A percentile compares a stretch with the other conserved stretches of the same genome.
Evolutionary conservation across 1,284 basidiomycete species (phyloP).

Genomic region (Cutaneotrichosporon cutaneum): DNA sequence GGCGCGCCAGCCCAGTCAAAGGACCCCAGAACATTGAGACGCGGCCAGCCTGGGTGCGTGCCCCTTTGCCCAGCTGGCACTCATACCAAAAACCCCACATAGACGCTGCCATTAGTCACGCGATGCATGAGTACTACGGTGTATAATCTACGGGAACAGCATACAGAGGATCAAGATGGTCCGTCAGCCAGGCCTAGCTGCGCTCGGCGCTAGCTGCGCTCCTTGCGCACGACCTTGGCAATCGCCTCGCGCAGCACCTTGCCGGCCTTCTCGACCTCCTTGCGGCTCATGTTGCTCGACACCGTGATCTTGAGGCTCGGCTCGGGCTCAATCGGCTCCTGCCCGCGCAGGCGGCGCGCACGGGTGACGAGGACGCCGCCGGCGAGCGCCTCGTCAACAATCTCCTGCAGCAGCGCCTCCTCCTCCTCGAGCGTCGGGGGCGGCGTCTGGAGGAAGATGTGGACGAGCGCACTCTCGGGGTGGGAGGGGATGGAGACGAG

Average conservation of each 20-base stretch:
- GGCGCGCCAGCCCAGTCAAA: too few relatives aligned
- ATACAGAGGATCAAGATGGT: too few relatives aligned
- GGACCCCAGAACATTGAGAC: too few relatives aligned
- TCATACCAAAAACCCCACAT: too few relatives aligned
- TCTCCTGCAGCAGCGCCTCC: constrained; percentile 76
- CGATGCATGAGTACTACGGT: constrained; percentile 3
- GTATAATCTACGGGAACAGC: neutral
- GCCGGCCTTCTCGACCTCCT: constrained; percentile 88
- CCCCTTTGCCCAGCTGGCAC: too few relatives aligned
- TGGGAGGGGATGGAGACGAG: constrained; percentile 82
- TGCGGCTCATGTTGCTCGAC: constrained; percentile 72
- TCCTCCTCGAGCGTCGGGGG: constrained; percentile 63
- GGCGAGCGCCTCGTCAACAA: constrained; percentile 75
- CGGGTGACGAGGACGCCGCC: constrained; percentile 80
- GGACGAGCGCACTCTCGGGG: constrained; percentile 79
- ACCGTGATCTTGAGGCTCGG: constrained; percentile 87
- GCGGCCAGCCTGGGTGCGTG: too few relatives aligned
- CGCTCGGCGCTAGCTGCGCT: too few relatives aligned
- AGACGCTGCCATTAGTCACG: constrained; percentile 9
- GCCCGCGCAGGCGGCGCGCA: constrained; percentile 73
- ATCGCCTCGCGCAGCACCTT: constrained; percentile 70
- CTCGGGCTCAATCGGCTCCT: constrained; percentile 75
- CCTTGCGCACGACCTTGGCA: constrained; percentile 60
- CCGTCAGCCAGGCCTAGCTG: neutral
- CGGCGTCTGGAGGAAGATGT: constrained; percentile 65